phyloP scores from a whole-genome alignment of 495 filamentous ascomycete genomes.

The Elaphomyces granulatus region DNA sequence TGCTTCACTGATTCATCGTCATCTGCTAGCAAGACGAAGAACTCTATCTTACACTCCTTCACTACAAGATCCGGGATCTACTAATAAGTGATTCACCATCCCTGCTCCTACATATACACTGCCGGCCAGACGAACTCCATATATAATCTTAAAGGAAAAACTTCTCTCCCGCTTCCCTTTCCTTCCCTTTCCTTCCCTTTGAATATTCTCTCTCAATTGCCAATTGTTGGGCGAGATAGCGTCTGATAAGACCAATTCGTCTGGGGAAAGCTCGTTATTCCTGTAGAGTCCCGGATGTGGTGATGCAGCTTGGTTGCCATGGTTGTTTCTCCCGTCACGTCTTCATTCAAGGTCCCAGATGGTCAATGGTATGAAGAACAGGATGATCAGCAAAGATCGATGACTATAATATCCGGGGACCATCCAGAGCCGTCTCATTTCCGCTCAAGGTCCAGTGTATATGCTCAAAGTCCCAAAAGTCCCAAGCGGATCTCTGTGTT shows the following conservation, averaged over 20 bases:
- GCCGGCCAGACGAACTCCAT: too few relatives aligned
- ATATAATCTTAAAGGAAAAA: too few relatives aligned
- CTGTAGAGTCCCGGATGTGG: not conserved
- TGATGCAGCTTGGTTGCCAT: not conserved
- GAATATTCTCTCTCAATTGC: not conserved
- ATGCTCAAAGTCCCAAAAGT: constrained; percentile 16
- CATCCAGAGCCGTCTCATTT: constrained; percentile 25
- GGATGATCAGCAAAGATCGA: constrained; percentile 18
- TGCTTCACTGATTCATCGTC: too few relatives aligned
- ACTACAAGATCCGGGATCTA: too few relatives aligned
- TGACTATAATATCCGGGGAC: constrained; percentile 26
- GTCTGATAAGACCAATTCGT: too few relatives aligned
- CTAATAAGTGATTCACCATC: too few relatives aligned
- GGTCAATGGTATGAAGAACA: constrained; percentile 6
- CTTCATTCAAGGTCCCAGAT: not conserved
- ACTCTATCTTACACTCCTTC: too few relatives aligned
- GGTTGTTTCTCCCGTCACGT: not conserved
- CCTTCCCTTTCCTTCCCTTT: not conserved
- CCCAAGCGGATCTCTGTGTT: constrained; percentile 33
- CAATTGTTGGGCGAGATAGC: too few relatives aligned
- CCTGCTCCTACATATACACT: too few relatives aligned
- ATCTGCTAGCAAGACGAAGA: too few relatives aligned
- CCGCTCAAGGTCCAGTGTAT: constrained; percentile 30
- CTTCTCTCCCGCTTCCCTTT: constrained; percentile 1
- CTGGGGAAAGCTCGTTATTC: too few relatives aligned